Base-by-base conservation (phyloP, 345 rosid genomes). In the Alliaria petiolata region DNA sequence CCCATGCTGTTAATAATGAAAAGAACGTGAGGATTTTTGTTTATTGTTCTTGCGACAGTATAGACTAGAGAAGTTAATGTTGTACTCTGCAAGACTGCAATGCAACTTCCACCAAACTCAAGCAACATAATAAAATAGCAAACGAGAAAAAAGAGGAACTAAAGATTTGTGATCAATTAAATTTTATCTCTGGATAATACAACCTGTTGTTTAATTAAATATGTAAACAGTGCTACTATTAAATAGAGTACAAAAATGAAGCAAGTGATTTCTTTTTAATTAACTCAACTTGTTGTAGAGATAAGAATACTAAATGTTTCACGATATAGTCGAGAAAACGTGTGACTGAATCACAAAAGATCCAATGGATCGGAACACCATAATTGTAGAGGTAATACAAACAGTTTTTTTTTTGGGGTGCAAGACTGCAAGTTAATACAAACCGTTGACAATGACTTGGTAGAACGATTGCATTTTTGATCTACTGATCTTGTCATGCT, bases 21-120 rank as follows among this genome's bases (percentile, higher is more conserved):
- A 38, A 12, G 45, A 49, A 74, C 72, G 67, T 74, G 78, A 30
- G 42, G 13, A 3, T 10, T 0, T 3, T 70, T 62, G 36, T 7
- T 47, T 42, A 16, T 28, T 34, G 16, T 20, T 47, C 6, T 55
- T 66, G 35, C 20, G 3, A 33, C 39, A 39, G 31, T 66, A 26
- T 4, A 26, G 4, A 26, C 28, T 3, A 1, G 38, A 59, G 39
- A 67, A 30, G 30, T 65, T 49, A 65, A 57, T 57, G 7, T 26
- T 56, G 59, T 47, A 65, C 71, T 22, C 28, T 62, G 45, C 46
- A 58, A 35, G 16, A 31, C 42, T 30, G 54, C 36, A 49, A 15
- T 59, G 62, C 42, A 74, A 67, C 73, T 67, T 34, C 73, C 55
- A 74, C 72, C 78, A 59, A 60, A 40, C 55, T 74, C 40, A 45